A percentile compares a stretch with the other conserved stretches of the same genome.
Evolutionary conservation across 1,284 basidiomycete genomes (phyloP).

Genomic region (Ceratobasidium papillatum): DNA sequence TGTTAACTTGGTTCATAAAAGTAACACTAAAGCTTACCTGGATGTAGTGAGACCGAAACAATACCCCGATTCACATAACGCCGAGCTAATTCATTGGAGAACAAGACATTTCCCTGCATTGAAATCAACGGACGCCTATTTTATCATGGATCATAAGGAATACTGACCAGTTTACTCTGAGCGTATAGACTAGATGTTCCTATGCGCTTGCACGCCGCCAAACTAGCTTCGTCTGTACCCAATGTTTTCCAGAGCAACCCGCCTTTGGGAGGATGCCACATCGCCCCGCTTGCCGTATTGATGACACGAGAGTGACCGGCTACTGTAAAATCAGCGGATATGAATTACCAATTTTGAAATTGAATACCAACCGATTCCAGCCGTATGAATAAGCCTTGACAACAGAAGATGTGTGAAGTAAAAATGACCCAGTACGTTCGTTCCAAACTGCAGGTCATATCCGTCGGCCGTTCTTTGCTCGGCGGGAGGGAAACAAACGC

Average conservation of each 20-base stretch:
- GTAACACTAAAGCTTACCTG: conserved; percentile 43
- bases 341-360: no score
- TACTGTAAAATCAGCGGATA: no score
- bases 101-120: conserved; percentile 33
- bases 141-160: no score
- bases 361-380: conserved; percentile 9
- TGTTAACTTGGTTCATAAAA: conserved; percentile 52
- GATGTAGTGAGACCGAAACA: conserved; percentile 41
- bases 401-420: conserved; percentile 36
- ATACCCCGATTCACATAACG: conserved; percentile 42
- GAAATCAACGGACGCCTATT: no score
- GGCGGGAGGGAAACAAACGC: conserved; percentile 62
- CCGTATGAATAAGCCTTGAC: conserved; percentile 33
- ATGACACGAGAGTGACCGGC: conserved; percentile 19
- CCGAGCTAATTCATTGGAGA: conserved; percentile 42
- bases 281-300: conserved; percentile 10
- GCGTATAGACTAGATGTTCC: background rate
- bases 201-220: background rate
- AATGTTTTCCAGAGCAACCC: conserved; percentile 8
- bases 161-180: conserved; percentile 37
- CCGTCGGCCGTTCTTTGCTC: conserved; percentile 46
- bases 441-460: conserved; percentile 39
- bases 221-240: background rate
- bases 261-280: background rate
- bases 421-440: conserved; percentile 39